A percentile compares a stretch with the other conserved stretches of the same genome.
Evolutionary conservation across 148 eudicot species (phyloP).

Genomic region (Selenicereus undatus): DNA sequence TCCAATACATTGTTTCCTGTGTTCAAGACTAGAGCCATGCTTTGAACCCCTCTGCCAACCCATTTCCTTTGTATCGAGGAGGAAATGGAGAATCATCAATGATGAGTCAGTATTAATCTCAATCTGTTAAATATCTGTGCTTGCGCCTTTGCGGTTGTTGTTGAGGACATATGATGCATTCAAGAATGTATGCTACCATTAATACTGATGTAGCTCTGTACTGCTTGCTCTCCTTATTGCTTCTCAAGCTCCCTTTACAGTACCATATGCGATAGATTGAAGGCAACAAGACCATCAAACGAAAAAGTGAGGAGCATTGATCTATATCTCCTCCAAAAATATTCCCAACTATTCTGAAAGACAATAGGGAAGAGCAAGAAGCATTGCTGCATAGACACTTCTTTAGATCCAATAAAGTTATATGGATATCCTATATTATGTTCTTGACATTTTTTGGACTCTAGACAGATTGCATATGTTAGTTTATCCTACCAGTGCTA

Average conservation of each 20-base stretch:
- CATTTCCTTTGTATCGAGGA: background rate
- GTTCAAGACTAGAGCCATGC: background rate
- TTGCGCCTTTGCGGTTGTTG: background rate
- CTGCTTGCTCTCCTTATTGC: background rate
- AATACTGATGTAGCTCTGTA: background rate
- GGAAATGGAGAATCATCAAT: background rate
- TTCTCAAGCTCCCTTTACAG: background rate
- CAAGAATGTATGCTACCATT: background rate
- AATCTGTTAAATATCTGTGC: background rate
- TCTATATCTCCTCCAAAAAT: background rate
- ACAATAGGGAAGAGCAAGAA: background rate
- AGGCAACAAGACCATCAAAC: background rate
- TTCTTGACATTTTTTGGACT: background rate
- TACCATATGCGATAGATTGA: background rate
- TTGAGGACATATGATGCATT: background rate
- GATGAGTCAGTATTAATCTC: background rate
- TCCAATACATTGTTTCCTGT: background rate
- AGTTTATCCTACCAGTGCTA: conserved; percentile 19
- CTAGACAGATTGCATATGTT: background rate
- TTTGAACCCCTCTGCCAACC: background rate
- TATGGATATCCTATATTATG: background rate
- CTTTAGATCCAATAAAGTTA: background rate
- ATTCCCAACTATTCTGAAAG: background rate
- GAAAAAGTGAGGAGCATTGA: background rate
- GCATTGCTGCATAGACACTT: background rate